Base-by-base conservation (phyloP, 768 basidiomycete species). In the Phanerodontia chrysosporium region DNA sequence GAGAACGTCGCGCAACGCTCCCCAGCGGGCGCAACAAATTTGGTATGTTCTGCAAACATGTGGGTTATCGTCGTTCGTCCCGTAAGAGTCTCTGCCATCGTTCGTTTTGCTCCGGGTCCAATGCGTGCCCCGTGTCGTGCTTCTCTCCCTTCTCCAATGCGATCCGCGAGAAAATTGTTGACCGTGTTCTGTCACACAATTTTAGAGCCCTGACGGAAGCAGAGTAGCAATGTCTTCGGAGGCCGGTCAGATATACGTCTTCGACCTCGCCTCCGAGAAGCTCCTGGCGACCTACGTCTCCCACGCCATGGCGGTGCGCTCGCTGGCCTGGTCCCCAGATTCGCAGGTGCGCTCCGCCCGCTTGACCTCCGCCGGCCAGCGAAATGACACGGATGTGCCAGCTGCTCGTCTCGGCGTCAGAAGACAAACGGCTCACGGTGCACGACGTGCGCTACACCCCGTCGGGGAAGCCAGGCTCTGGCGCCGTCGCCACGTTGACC, bases 161-260 rank as follows among this genome's bases (percentile, higher is more conserved):
- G 22, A 5, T 25, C 12, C 24, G 39, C 14, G 18, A 4, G 18
- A 45, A 4, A 4, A n/a, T 58, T 30, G 25, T 28, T 42, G 35
- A 51, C 57, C 32, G 32, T 35, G 32, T 51, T 36, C 7, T 35
- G 22, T 18, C 1, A 10, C 16, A 35, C 25, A 13, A 12, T 12
- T 69, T 96, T 69, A 96, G 95, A 95, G 91, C 65, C 93, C 95
- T 14, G 92, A 96, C 67, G 94, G 95, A 44, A 80, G 80, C 62
- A 83, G 84, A 45, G 73, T 98, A 49, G 95, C 91, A 16, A 78
- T 96, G 63, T 84, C 92, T 3, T 84, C 86, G 9, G 94, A 96
- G 71, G 80, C 84, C 1, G 95, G 95, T n/a, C 89, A 93, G 65
- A 87, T 96, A 55, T 91, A 83, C 70, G 77, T 98, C 45, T 89